Conservation (phyloP, 2,329 filamentous ascomycete species). For the Talaromyces sp. region DNA sequence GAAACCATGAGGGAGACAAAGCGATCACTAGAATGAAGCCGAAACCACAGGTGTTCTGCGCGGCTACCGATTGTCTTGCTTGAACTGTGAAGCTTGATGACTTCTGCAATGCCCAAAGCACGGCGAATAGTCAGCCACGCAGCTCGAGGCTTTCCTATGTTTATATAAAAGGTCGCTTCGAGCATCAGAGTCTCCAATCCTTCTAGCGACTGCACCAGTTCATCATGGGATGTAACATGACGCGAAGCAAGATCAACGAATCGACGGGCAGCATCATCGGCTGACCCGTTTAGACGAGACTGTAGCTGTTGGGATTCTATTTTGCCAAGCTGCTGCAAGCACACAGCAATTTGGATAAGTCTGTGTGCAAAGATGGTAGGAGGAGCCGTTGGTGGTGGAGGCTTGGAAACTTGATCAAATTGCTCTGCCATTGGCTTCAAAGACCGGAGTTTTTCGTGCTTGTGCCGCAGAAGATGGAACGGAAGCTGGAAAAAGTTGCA, state of each 20-base stretch:
- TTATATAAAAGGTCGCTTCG: constrained; percentile 47
- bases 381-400: constrained; percentile 9
- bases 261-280: constrained; percentile 4
- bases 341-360: constrained; percentile 17
- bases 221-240: constrained; percentile 41
- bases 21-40: constrained; percentile 40
- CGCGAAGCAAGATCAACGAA: constrained; percentile 12
- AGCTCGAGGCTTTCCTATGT: constrained; percentile 47
- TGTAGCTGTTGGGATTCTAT: constrained; percentile 4
- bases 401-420: background rate
- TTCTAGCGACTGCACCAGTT: constrained; percentile 43
- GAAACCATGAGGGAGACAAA: constrained; percentile 48
- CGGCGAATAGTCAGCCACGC: constrained; percentile 47
- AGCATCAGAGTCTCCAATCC: constrained; percentile 48
- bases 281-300: constrained; percentile 6
- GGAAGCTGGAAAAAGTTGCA: constrained; percentile 14
- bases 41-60: constrained; percentile 27
- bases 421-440: background rate
- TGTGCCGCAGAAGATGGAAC: constrained; percentile 10
- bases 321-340: constrained; percentile 12
- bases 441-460: background rate
- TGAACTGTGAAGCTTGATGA: constrained; percentile 40
- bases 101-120: constrained; percentile 44
- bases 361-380: constrained; percentile 14
- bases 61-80: constrained; percentile 13